Conservation (phyloP, 2,329 filamentous ascomycete species). For the Aspergillus ibericus region DNA sequence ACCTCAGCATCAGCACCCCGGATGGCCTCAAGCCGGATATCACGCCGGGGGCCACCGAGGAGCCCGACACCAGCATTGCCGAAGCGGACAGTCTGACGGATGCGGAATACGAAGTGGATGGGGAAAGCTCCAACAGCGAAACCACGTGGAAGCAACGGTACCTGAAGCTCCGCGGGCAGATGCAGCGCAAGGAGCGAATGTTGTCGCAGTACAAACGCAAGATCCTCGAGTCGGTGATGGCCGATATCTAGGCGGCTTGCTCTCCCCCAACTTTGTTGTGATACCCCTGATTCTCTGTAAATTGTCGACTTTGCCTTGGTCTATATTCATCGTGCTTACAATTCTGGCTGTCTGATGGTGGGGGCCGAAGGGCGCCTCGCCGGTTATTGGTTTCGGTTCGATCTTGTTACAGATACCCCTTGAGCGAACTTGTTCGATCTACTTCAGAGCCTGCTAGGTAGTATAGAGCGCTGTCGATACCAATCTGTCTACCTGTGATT, state of each 20-base stretch:
- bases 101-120: slow-evolving; percentile 31
- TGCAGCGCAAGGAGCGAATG: slow-evolving; percentile 40
- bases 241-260: slow-evolving; percentile 32
- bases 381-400: slow-evolving; percentile 7
- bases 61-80: slow-evolving; percentile 16
- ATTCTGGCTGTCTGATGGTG: neutral
- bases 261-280: neutral
- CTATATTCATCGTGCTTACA: neutral
- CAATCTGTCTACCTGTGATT: neutral
- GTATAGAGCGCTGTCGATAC: neutral
- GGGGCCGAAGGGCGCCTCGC: neutral
- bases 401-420: slow-evolving; percentile 22
- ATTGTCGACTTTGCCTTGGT: neutral
- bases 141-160: slow-evolving; percentile 44
- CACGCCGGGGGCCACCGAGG: slow-evolving; percentile 5
- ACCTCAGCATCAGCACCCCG: slow-evolving; percentile 13
- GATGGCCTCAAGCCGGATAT: slow-evolving; percentile 12
- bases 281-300: slow-evolving; percentile 3
- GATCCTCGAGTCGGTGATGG: slow-evolving; percentile 47
- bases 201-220: slow-evolving; percentile 43
- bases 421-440: slow-evolving; percentile 10
- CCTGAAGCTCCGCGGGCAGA: slow-evolving; percentile 37
- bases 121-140: slow-evolving; percentile 25
- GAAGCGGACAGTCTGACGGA: slow-evolving; percentile 26
- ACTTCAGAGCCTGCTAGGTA: neutral